phyloP scores from a whole-genome alignment of 1,284 basidiomycete species.

The Chondrostereum purpureum region DNA sequence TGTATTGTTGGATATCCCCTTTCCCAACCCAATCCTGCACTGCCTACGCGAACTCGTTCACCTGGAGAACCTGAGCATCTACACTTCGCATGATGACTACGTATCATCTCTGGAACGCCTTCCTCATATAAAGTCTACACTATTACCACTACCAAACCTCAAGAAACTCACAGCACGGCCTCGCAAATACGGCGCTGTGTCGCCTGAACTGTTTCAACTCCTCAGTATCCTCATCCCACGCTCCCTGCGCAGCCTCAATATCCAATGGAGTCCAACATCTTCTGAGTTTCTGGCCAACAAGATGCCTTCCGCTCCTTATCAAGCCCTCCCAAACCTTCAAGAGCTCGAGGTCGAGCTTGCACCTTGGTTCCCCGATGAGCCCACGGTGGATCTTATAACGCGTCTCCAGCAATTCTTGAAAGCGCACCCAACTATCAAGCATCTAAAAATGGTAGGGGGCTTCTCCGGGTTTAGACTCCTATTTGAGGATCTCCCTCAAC shows the following conservation, averaged over 20 bases:
- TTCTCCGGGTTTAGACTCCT: background rate
- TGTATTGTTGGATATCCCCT: background rate
- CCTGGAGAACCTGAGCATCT: background rate
- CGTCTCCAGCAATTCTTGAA: background rate
- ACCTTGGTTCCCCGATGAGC: background rate
- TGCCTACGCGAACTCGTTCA: background rate
- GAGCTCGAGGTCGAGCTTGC: background rate
- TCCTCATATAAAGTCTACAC: conserved; percentile 1
- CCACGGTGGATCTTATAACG: background rate
- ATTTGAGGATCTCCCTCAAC: too few relatives aligned
- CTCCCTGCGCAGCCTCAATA: background rate
- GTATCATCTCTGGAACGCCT: background rate
- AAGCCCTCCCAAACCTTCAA: background rate
- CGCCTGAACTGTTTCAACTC: background rate
- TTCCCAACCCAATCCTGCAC: background rate
- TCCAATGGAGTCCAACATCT: background rate
- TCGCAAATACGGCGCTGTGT: too few relatives aligned
- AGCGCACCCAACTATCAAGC: background rate
- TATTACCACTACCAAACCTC: background rate
- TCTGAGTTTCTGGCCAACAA: background rate
- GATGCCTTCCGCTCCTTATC: background rate
- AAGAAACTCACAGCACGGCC: background rate
- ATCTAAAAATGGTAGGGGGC: background rate
- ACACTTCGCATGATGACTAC: background rate
- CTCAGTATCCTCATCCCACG: background rate